Conservation (phyloP, 129 eudicot species). For the Centaurea solstitialis region DNA sequence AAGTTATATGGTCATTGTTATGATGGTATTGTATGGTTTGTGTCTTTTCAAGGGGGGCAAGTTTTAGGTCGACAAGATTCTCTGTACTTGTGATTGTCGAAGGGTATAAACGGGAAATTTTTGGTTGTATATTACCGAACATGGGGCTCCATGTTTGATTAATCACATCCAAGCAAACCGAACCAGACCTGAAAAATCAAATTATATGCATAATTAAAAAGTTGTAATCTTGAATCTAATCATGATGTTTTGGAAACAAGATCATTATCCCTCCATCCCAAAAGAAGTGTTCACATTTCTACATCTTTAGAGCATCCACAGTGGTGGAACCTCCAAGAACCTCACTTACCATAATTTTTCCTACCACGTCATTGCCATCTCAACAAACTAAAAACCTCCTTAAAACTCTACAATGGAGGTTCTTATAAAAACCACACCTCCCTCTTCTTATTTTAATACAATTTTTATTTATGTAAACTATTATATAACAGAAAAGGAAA, state of each 20-base stretch:
- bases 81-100: background rate
- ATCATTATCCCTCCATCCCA: background rate
- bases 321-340: too few relatives aligned
- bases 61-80: too few relatives aligned
- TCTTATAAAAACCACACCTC: too few relatives aligned
- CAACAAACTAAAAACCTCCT: too few relatives aligned
- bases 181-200: conserved; percentile 78
- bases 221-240: background rate
- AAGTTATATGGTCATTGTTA: background rate
- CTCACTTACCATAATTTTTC: too few relatives aligned
- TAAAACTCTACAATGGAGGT: too few relatives aligned
- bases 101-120: background rate
- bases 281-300: background rate
- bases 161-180: conserved; percentile 92
- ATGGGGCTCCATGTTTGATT: conserved; percentile 99
- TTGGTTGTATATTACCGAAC: conserved; percentile 59
- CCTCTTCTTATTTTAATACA: too few relatives aligned
- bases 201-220: background rate
- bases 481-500: too few relatives aligned
- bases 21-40: background rate
- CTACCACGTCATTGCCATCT: too few relatives aligned
- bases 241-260: background rate
- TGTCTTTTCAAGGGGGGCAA: background rate
- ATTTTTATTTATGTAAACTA: too few relatives aligned
- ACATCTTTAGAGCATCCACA: too few relatives aligned